Conservation (phyloP, 2,329 filamentous ascomycete genomes). For the Colletotrichum tropicicola region DNA sequence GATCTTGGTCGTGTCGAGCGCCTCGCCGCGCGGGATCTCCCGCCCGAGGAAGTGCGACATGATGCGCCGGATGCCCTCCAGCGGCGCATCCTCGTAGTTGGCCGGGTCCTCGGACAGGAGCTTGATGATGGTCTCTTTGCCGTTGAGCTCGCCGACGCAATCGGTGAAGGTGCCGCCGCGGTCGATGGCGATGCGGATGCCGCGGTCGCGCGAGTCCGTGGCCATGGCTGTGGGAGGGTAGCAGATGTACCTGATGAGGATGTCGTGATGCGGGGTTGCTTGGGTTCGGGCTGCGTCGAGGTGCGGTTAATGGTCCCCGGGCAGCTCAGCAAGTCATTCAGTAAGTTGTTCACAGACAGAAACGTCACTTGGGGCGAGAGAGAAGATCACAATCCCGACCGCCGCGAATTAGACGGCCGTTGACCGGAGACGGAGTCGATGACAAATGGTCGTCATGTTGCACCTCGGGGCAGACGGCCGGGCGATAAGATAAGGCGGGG, state of each 20-base stretch:
- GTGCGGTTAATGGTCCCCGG: not conserved
- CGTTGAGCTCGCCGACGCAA: constrained; percentile 83
- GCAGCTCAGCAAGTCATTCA: not conserved
- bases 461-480: not conserved
- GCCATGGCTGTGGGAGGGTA: too few species aligned
- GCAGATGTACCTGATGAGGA: not conserved
- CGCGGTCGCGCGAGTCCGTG: constrained; percentile 52
- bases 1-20: constrained; percentile 83
- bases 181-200: constrained; percentile 79
- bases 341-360: not conserved
- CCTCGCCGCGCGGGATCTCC: constrained; percentile 81
- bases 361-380: not conserved
- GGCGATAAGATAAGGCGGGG: constrained; percentile 15
- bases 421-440: not conserved
- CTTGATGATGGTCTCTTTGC: constrained; percentile 86
- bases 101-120: constrained; percentile 88
- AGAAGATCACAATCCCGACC: not conserved
- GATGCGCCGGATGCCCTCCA: constrained; percentile 89
- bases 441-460: constrained; percentile 12
- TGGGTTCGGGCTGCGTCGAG: not conserved
- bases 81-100: constrained; percentile 90
- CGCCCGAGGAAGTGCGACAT: constrained; percentile 79
- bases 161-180: constrained; percentile 93
- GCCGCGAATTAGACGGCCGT: not conserved
- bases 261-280: not conserved